phyloP scores from a whole-genome alignment of 2,329 filamentous ascomycete species.

The Thermothelomyces thermophilus region DNA sequence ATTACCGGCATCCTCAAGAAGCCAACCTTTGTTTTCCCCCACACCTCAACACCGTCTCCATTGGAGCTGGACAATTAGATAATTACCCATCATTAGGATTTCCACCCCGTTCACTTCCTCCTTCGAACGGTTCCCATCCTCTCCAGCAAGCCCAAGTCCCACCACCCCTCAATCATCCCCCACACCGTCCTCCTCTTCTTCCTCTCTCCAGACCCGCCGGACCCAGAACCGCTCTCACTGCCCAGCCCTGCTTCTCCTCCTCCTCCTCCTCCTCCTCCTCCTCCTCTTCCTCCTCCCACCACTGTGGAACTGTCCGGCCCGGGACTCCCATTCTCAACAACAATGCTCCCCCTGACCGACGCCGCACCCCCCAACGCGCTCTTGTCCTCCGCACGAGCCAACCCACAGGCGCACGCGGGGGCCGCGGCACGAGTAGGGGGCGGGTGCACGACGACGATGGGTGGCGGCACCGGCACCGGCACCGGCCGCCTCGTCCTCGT shows the following conservation, averaged over 20 bases:
- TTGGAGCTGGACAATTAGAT: too few relatives aligned
- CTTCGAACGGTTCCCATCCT: conserved; percentile 25
- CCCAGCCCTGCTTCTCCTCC: background rate
- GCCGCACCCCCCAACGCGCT: background rate
- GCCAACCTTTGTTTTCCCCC: background rate
- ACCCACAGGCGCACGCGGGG: too few relatives aligned
- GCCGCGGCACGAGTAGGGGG: background rate
- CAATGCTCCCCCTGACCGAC: conserved; percentile 5
- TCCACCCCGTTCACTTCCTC: conserved; percentile 13
- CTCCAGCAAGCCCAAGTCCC: conserved; percentile 25
- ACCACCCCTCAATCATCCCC: conserved; percentile 23
- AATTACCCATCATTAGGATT: background rate
- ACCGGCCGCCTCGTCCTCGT: too few relatives aligned
- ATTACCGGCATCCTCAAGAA: background rate
- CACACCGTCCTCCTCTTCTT: conserved; percentile 21
- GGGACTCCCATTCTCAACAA: background rate
- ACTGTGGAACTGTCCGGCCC: too few relatives aligned
- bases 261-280: conserved; percentile 11
- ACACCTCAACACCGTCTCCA: too few relatives aligned
- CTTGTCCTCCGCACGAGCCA: background rate
- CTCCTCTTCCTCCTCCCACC: conserved; percentile 17
- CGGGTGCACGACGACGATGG: conserved; percentile 15
- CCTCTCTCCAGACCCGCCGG: background rate
- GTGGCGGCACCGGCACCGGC: conserved; percentile 13
- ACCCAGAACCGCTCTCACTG: background rate